Percentiles rank a stretch among this genome's conserved stretches.
Conservation (phyloP, 2,329 filamentous ascomycete genomes). For the Nectriaceae sp. region DNA sequence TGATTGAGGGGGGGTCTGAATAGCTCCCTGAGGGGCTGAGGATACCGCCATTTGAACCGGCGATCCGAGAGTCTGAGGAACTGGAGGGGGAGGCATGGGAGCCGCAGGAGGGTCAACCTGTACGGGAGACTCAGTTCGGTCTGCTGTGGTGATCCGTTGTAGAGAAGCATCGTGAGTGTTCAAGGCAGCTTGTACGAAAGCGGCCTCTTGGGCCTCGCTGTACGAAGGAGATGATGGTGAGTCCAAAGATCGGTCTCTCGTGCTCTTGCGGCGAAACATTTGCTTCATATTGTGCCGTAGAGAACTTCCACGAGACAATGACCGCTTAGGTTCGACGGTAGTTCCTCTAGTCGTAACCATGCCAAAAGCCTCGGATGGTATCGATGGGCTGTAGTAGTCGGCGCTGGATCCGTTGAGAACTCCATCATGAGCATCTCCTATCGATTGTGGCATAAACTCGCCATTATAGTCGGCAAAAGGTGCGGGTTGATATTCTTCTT, state of each 20-base stretch:
- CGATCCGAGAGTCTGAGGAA: conserved; percentile 21
- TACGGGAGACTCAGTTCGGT: conserved; percentile 33
- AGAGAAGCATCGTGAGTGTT: conserved; percentile 18
- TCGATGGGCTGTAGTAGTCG: conserved; percentile 44
- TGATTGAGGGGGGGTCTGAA: conserved; percentile 29
- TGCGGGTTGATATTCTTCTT: conserved; percentile 20
- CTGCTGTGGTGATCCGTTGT: conserved; percentile 25
- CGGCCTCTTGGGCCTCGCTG: conserved; percentile 15
- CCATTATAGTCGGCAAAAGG: conserved; percentile 24
- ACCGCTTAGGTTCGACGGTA: conserved; percentile 24
- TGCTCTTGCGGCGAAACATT: conserved; percentile 38
- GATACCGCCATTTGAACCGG: conserved; percentile 21
- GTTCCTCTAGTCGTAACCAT: conserved; percentile 34
- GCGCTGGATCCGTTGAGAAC: conserved; percentile 39
- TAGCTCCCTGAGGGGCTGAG: conserved; percentile 13
- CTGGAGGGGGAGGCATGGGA: conserved; percentile 16
- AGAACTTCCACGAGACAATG: conserved; percentile 36
- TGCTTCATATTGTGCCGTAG: conserved; percentile 38
- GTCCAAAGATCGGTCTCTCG: conserved; percentile 31
- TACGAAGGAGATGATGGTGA: conserved; percentile 26
- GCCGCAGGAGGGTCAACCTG: conserved; percentile 24
- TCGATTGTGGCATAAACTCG: conserved; percentile 31
- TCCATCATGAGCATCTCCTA: conserved; percentile 30
- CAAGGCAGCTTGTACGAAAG: conserved; percentile 3
- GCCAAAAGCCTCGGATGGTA: conserved; percentile 44